Evolutionary conservation across 202 grass and related monocot genomes (phyloP).

Genomic region (Panicum hallii): DNA sequence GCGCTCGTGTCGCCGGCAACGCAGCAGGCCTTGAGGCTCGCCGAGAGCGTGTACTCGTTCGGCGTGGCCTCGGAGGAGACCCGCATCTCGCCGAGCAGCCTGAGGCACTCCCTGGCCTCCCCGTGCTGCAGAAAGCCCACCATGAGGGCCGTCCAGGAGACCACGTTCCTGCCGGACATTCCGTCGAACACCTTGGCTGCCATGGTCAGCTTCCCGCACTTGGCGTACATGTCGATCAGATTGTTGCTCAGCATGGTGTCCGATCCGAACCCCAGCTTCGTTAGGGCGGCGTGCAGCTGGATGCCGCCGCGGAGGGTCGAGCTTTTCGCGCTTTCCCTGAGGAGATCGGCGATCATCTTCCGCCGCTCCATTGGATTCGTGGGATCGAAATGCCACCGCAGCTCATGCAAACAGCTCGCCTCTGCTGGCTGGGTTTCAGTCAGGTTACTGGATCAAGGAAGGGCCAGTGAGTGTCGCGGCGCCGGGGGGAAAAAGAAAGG

Average conservation of each 20-base stretch:
- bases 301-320: slow-evolving; percentile 28
- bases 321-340: slow-evolving; percentile 41
- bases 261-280: slow-evolving; percentile 45
- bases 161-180: slow-evolving; percentile 55
- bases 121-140: slow-evolving; percentile 57
- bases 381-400: not conserved
- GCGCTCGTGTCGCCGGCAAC: slow-evolving; percentile 15
- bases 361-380: slow-evolving; percentile 47
- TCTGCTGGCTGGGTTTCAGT: not conserved
- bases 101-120: slow-evolving; percentile 37
- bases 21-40: slow-evolving; percentile 59
- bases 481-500: too few species aligned
- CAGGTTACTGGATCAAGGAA: not conserved
- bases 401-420: not conserved
- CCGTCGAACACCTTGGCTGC: slow-evolving; percentile 43
- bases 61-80: slow-evolving; percentile 41
- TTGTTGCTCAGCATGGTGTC: slow-evolving; percentile 55
- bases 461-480: too few species aligned
- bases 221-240: slow-evolving; percentile 55
- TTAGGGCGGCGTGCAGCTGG: slow-evolving; percentile 40
- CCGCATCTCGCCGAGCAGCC: slow-evolving; percentile 42
- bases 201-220: slow-evolving; percentile 37
- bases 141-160: slow-evolving; percentile 67
- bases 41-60: slow-evolving; percentile 64
- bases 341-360: slow-evolving; percentile 55